Evolutionary conservation across 1,284 basidiomycete species (phyloP), one percentile per base, ranked within the genome.

Genomic region (Taiwanofungus camphoratus): DNA sequence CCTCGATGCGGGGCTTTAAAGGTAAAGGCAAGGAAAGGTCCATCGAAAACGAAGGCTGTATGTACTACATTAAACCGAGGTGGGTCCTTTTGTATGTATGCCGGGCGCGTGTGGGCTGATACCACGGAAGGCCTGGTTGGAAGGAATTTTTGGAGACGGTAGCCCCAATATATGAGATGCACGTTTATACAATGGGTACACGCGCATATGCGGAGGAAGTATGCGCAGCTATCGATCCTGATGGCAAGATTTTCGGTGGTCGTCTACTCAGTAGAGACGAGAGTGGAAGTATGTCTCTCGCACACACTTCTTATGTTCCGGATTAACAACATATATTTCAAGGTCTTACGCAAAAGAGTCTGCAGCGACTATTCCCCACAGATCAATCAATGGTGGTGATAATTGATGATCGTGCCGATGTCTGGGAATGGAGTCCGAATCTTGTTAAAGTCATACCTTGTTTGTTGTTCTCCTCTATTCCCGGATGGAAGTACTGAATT

Each of bases 141-240:
- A 66, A 74, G 36, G 70, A 78, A 33, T 97, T 99, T 61, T 71
- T 99, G 39, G 64, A 71, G 47, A 69, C 76, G 35, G 76, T 90
- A 52, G 77, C 87, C 34, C 66, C 74, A 44, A 83, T 87, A 57
- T 99, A 96, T 66, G 92, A 99, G 67, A 91, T 99, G 88, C 95
- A 99, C 64, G 93, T 99, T 39, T 99, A 99, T 68, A 99, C 95
- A 20, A 99, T 99, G 93, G 95, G 95, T 42, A 98, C 95, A 15
- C 79, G 95, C 33, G 87, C 92, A 34, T 99, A 99, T 64, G 95
- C 95, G 31, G 89, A 94, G 65, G 82, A 93, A 63, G 93, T 98
- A 13, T 97, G 93, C 67, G 79, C 84, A 44, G 83, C 92, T 29
- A 89, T 99, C 59, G 95, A 99, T 67, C 91, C 94, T 8, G 81